Percentiles rank a stretch among this genome's conserved stretches.
Conservation (phyloP, 108 stramenopile genomes). For the Cyclostephanos tholiformis region DNA sequence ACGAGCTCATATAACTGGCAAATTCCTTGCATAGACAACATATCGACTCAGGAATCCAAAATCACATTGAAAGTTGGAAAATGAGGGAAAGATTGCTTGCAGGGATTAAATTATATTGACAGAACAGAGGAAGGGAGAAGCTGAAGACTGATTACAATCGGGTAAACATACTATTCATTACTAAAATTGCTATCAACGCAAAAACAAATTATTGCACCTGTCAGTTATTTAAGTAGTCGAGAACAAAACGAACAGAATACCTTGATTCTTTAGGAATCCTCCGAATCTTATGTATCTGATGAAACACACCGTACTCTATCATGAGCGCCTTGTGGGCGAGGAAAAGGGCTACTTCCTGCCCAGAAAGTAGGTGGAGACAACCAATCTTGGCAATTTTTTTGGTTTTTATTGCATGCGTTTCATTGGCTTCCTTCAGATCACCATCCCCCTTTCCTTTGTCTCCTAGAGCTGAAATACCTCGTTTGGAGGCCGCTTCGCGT, state of each 20-base stretch:
- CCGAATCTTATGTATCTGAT: slow-evolving; percentile 78
- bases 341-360: slow-evolving; percentile 75
- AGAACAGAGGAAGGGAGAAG: neutral
- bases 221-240: slow-evolving; percentile 29
- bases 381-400: slow-evolving; percentile 80
- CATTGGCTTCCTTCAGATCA: slow-evolving; percentile 19
- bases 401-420: slow-evolving; percentile 12
- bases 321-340: slow-evolving; percentile 80
- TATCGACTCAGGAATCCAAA: neutral
- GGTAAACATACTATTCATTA: neutral
- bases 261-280: slow-evolving; percentile 54
- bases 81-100: neutral
- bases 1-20: neutral
- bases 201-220: neutral
- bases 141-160: neutral
- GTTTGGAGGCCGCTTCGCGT: slow-evolving; percentile 57
- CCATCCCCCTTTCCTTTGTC: slow-evolving; percentile 7
- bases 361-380: slow-evolving; percentile 68
- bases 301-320: slow-evolving; percentile 80
- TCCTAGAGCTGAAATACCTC: slow-evolving; percentile 5
- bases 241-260: slow-evolving; percentile 20
- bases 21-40: neutral
- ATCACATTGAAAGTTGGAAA: neutral
- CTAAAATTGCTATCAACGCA: neutral
- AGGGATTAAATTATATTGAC: neutral